A percentile compares a stretch with the other conserved stretches of the same genome.
phyloP scores from a whole-genome alignment of 179 eudicot species.

The Camellia oleifera region DNA sequence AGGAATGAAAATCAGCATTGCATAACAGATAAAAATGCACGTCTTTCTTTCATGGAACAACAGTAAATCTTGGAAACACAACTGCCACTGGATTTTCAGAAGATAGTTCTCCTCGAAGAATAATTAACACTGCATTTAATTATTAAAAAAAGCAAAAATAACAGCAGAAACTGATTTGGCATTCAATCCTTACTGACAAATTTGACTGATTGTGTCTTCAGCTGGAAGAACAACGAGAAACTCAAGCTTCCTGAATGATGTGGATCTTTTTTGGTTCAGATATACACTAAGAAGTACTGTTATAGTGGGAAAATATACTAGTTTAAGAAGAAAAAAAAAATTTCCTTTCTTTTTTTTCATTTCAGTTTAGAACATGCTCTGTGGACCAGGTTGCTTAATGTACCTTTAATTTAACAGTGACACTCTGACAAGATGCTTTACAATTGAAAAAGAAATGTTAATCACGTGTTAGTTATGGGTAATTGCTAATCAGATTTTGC shows the following conservation, averaged over 20 bases:
- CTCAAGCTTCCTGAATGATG: slow-evolving; percentile 13
- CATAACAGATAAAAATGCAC: not conserved
- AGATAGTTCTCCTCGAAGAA: too few species aligned
- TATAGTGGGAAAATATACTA: not conserved
- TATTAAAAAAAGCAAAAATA: too few species aligned
- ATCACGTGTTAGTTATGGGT: not conserved
- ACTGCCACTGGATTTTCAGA: not conserved
- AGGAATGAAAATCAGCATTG: not conserved
- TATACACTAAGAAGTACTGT: not conserved
- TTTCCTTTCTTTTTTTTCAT: not conserved
- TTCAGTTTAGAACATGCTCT: not conserved
- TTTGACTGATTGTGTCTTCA: slow-evolving; percentile 6
- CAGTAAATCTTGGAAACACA: not conserved
- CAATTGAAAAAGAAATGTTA: not conserved
- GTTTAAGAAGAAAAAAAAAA: not conserved
- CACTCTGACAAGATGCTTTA: not conserved
- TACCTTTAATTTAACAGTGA: not conserved
- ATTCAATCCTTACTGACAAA: not conserved
- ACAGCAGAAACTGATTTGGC: too few species aligned
- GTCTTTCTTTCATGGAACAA: not conserved
- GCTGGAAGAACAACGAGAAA: slow-evolving; percentile 13
- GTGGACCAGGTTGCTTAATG: not conserved
- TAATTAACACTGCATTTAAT: not conserved
- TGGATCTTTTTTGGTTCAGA: slow-evolving; percentile 1
- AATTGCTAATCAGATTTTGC: not conserved